These are phyloP conservation scores for Pleodorina starrii DNA, from an alignment of 139 green algal genomes.

Conservation along the genomic window DNA sequence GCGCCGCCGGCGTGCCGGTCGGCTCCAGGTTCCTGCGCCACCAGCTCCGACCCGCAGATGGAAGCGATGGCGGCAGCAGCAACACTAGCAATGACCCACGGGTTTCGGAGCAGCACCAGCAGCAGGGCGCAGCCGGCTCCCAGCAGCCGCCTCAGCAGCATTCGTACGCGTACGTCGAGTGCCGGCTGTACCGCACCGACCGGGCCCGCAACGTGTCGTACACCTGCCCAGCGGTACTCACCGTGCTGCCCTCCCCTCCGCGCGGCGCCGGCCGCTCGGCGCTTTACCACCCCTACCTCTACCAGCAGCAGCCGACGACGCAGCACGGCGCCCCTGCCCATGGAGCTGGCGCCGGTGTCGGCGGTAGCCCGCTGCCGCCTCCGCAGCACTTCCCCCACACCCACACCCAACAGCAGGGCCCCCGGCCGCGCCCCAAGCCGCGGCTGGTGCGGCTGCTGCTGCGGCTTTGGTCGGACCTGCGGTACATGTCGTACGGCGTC, in stretches of 20 bases:
- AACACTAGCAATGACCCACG: neutral
- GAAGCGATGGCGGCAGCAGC: too few species aligned
- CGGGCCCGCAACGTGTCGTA: slow-evolving; percentile 32
- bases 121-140: neutral
- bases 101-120: neutral
- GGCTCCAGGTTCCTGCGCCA: neutral
- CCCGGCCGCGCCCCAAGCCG: neutral
- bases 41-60: too few species aligned
- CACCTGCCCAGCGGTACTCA: slow-evolving; percentile 41
- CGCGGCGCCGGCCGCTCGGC: neutral
- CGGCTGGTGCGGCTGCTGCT: neutral
- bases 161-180: slow-evolving; percentile 41
- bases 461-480: slow-evolving; percentile 5
- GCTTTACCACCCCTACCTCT: neutral
- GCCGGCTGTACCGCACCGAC: slow-evolving; percentile 44
- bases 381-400: too few species aligned
- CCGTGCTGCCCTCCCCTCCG: slow-evolving; percentile 36
- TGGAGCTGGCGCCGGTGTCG: neutral
- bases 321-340: neutral
- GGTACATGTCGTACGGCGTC: slow-evolving; percentile 14
- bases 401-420: neutral
- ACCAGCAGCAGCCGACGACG: neutral
- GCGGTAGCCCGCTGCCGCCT: too few species aligned
- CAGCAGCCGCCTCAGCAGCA: neutral
- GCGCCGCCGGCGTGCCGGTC: neutral